phyloP scores from a whole-genome alignment of 805 yeast genomes.

The Kockiozyma suomiensis region DNA sequence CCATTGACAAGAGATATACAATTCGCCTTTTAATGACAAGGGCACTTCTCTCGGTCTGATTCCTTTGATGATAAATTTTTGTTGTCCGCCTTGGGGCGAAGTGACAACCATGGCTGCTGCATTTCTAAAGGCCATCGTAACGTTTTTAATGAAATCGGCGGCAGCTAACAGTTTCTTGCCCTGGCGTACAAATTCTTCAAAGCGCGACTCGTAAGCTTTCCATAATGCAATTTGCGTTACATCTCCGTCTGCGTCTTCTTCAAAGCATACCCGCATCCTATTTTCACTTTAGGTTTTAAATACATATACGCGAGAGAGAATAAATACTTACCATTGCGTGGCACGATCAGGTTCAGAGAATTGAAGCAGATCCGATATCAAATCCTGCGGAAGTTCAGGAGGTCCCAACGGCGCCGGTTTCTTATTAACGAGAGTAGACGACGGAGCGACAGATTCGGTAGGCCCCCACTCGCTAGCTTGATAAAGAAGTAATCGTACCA shows the following conservation, averaged over 20 bases:
- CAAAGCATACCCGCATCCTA: slow-evolving; percentile 79
- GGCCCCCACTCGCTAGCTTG: slow-evolving; percentile 28
- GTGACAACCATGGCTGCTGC: slow-evolving; percentile 92
- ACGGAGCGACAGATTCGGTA: slow-evolving; percentile 43
- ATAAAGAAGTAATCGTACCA: slow-evolving; percentile 35
- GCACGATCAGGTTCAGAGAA: slow-evolving; percentile 88
- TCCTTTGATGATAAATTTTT: slow-evolving; percentile 90
- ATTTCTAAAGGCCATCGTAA: slow-evolving; percentile 70
- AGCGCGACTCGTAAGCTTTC: slow-evolving; percentile 91
- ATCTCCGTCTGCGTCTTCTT: slow-evolving; percentile 73
- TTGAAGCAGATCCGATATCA: slow-evolving; percentile 61
- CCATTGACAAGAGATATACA: slow-evolving; percentile 35
- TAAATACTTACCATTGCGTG: slow-evolving; percentile 64
- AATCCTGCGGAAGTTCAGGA: slow-evolving; percentile 58
- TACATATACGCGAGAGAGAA: too few species aligned
- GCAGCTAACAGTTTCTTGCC: slow-evolving; percentile 80
- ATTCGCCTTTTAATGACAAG: slow-evolving; percentile 38
- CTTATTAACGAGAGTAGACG: slow-evolving; percentile 53
- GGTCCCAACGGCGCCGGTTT: slow-evolving; percentile 66
- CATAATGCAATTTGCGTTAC: slow-evolving; percentile 94
- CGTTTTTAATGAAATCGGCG: slow-evolving; percentile 94
- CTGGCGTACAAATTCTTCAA: slow-evolving; percentile 58
- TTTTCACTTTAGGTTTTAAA: not conserved
- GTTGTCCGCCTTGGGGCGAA: slow-evolving; percentile 57
- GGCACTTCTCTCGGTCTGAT: slow-evolving; percentile 74